Conservation (phyloP, 208 protist genomes). For the Trypanosoma brucei region DNA sequence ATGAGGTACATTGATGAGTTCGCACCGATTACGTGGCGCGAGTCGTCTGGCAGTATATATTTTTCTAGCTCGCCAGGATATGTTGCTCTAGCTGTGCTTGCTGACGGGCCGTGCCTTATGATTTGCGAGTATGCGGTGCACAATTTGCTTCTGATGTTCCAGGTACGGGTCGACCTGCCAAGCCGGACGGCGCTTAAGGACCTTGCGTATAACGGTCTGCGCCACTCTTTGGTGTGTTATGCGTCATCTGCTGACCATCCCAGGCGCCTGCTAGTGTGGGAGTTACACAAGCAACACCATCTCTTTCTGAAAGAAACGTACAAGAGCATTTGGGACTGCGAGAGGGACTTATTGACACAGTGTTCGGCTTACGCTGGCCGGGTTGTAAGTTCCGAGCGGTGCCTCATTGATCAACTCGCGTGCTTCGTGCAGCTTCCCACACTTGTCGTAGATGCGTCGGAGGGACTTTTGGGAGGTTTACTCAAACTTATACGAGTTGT, state of each 20-base stretch:
- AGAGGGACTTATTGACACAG: constrained; percentile 51
- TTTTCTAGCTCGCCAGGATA: constrained; percentile 52
- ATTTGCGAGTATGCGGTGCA: constrained; percentile 56
- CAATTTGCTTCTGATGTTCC: constrained; percentile 30
- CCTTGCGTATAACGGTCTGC: constrained; percentile 38
- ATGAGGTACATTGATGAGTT: constrained; percentile 56
- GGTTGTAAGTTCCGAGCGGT: constrained; percentile 40
- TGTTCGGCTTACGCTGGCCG: constrained; percentile 54
- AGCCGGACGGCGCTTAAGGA: constrained; percentile 34
- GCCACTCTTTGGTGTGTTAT: constrained; percentile 50
- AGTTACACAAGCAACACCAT: constrained; percentile 44
- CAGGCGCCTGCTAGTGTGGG: constrained; percentile 58
- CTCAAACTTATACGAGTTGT: constrained; percentile 32
- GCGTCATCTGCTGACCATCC: constrained; percentile 29
- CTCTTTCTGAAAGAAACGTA: constrained; percentile 24
- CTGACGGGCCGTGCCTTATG: constrained; percentile 44
- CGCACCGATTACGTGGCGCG: constrained; percentile 56
- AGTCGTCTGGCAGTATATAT: constrained; percentile 46
- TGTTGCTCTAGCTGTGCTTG: constrained; percentile 23
- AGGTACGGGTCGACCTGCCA: constrained; percentile 48
- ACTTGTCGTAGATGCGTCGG: constrained; percentile 51
- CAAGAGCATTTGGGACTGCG: constrained; percentile 53
- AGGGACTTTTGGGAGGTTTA: constrained; percentile 43
- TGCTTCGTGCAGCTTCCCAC: constrained; percentile 55
- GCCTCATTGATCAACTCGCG: constrained; percentile 58